phyloP scores from a whole-genome alignment of 176 grass and related monocot genomes.

The Raddia distichophylla region DNA sequence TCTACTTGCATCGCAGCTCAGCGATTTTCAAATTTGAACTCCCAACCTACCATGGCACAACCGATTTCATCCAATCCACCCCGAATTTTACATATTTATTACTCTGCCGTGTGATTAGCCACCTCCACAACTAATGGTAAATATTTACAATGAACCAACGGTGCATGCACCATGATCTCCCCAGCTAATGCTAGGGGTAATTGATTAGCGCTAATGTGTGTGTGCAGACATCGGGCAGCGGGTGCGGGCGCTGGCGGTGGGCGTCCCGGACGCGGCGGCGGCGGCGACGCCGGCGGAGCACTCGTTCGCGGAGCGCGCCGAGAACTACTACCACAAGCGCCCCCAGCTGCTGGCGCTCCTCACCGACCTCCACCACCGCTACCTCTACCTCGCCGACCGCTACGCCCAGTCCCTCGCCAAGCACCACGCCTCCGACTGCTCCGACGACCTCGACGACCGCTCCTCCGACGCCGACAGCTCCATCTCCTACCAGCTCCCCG shows the following conservation, averaged over 20 bases:
- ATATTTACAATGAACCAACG: too few relatives aligned
- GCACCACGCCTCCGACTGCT: conserved; percentile 32
- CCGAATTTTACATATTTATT: too few relatives aligned
- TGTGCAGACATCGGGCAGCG: conserved; percentile 81
- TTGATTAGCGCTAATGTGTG: neutral
- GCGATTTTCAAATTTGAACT: conserved; percentile 38
- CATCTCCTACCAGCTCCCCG: conserved; percentile 70
- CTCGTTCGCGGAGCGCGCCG: conserved; percentile 78
- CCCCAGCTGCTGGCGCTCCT: conserved; percentile 89
- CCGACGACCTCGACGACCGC: conserved; percentile 52
- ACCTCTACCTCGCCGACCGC: conserved; percentile 93
- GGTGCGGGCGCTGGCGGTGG: conserved; percentile 63
- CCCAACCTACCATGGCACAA: too few relatives aligned
- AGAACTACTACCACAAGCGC: conserved; percentile 80
- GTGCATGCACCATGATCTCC: neutral
- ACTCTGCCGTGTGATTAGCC: too few relatives aligned
- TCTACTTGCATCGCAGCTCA: neutral
- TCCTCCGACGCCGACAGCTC: conserved; percentile 83
- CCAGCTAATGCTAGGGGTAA: neutral
- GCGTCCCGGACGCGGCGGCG: conserved; percentile 53
- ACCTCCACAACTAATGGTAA: too few relatives aligned
- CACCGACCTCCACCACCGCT: conserved; percentile 82
- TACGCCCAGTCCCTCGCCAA: conserved; percentile 72
- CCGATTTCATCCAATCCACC: too few relatives aligned
- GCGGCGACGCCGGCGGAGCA: conserved; percentile 41